Evolutionary conservation across 495 filamentous ascomycete species (phyloP).

Genomic region (Xylaria acuta): DNA sequence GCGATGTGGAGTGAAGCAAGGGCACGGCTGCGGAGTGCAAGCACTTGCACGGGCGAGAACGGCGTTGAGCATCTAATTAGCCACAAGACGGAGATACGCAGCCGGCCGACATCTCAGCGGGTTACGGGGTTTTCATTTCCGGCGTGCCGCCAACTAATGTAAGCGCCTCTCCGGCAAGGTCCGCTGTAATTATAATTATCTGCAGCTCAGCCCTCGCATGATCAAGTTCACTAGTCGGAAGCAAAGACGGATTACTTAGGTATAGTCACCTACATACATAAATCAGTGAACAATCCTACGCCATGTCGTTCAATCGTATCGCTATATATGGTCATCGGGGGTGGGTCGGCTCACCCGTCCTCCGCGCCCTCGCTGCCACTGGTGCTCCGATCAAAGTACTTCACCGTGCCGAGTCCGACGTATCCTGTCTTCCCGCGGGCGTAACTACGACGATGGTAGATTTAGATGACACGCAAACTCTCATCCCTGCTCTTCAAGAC

Average conservation of each 20-base stretch:
- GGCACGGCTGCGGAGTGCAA: neutral
- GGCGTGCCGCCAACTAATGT: neutral
- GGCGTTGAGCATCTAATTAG: neutral
- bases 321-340: constrained; percentile 40
- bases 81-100: neutral
- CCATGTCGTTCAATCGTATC: constrained; percentile 46
- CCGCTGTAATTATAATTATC: neutral
- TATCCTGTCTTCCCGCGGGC: constrained; percentile 31
- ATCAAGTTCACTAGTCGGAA: neutral
- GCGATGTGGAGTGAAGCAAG: no score
- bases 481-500: constrained; percentile 30
- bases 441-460: constrained; percentile 30
- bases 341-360: constrained; percentile 35
- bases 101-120: neutral
- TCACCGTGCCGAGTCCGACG: constrained; percentile 34
- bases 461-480: constrained; percentile 29
- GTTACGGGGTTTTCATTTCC: neutral
- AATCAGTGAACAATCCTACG: neutral
- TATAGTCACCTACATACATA: neutral
- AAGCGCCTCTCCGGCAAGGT: neutral
- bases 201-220: no score
- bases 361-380: constrained; percentile 31
- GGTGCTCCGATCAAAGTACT: constrained; percentile 34
- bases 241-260: neutral
- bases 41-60: neutral